Evolutionary conservation across 164 flowering plant genomes (phyloP).

Genomic region (Hamamelis virginiana): DNA sequence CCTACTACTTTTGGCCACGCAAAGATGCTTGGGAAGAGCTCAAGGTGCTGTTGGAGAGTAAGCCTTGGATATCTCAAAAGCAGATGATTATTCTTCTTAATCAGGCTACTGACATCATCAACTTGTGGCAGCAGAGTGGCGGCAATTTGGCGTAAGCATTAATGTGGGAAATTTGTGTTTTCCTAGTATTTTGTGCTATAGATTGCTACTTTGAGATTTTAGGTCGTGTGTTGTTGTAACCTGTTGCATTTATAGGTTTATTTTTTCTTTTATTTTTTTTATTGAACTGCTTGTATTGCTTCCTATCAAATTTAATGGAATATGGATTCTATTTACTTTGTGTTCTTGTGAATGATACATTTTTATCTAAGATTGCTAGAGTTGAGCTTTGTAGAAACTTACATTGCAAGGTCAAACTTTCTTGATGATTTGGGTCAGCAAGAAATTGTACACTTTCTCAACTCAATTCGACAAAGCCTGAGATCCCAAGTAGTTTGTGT

Average conservation of each 20-base stretch:
- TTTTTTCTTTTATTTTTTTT: too few relatives aligned
- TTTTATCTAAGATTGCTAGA: neutral
- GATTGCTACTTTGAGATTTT: neutral
- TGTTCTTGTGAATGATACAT: neutral
- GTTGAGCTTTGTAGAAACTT: neutral
- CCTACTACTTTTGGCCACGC: conserved; percentile 95
- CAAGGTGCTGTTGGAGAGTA: conserved; percentile 68
- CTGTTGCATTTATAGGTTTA: neutral
- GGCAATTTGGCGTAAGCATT: conserved; percentile 46
- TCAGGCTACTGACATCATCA: conserved; percentile 96
- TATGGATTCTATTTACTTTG: conserved; percentile 4
- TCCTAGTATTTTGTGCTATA: neutral
- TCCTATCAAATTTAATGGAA: neutral
- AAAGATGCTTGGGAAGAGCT: conserved; percentile 99
- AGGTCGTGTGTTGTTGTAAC: neutral
- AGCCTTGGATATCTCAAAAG: conserved; percentile 93
- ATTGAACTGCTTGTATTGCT: conserved; percentile 3
- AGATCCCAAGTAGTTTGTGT: too few relatives aligned
- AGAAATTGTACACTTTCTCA: too few relatives aligned
- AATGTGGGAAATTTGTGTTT: neutral
- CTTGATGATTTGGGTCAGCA: neutral
- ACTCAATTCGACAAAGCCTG: too few relatives aligned
- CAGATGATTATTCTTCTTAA: conserved; percentile 87
- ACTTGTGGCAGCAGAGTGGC: conserved; percentile 91
- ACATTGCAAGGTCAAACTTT: neutral